Conservation (phyloP, 805 yeast genomes). For the Candida adriatica region DNA sequence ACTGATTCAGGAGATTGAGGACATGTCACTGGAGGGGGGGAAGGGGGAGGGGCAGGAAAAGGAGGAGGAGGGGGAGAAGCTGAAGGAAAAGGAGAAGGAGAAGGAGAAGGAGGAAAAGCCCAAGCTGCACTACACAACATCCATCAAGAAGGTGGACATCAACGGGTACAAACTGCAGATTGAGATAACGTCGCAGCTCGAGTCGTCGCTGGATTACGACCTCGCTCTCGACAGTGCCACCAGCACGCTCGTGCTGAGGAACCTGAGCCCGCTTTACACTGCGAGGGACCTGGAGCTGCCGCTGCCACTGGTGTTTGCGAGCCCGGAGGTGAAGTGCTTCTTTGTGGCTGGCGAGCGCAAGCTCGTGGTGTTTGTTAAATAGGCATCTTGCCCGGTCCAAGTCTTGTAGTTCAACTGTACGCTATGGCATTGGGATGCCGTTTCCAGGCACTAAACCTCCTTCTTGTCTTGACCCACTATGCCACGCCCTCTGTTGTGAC, state of each 20-base stretch:
- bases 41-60: not conserved
- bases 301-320: constrained; percentile 26
- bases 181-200: constrained; percentile 28
- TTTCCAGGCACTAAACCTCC: no score
- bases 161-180: constrained; percentile 29
- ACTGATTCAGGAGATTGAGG: constrained; percentile 49
- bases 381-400: no score
- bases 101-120: not conserved
- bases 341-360: constrained; percentile 24
- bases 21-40: constrained; percentile 19
- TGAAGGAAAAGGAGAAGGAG: not conserved
- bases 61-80: not conserved
- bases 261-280: constrained; percentile 19
- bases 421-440: no score
- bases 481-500: no score
- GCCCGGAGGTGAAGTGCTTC: constrained; percentile 22
- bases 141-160: constrained; percentile 22
- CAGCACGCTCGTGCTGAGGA: constrained; percentile 28
- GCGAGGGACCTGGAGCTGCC: constrained; percentile 30
- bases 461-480: no score
- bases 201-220: constrained; percentile 28
- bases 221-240: constrained; percentile 23
- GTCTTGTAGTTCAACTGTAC: no score
- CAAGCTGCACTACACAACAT: constrained; percentile 22
- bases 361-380: constrained; percentile 26